Conservation (phyloP, 176 grass and related monocot genomes). For the Musa schizocarpa region DNA sequence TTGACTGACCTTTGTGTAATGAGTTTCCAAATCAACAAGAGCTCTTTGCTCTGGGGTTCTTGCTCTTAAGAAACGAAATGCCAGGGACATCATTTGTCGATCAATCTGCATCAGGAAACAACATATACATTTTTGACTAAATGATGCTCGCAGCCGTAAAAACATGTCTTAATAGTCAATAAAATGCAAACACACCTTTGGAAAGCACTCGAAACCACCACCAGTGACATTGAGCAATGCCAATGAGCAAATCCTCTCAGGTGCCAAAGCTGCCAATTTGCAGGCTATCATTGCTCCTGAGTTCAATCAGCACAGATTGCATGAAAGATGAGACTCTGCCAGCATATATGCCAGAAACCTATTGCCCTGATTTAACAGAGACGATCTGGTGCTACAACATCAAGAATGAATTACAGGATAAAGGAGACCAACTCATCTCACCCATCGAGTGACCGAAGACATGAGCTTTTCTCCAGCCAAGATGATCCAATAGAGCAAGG, state of each 20-base stretch:
- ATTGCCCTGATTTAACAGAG: no score
- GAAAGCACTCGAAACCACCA: constrained; percentile 62
- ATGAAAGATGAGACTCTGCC: no score
- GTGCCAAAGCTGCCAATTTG: constrained; percentile 52
- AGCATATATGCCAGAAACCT: background rate
- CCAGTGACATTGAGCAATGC: constrained; percentile 64
- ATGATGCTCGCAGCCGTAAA: background rate
- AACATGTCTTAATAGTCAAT: no score
- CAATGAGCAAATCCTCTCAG: constrained; percentile 43
- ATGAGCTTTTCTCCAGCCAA: constrained; percentile 54
- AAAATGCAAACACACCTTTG: constrained; percentile 33
- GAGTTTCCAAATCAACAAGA: constrained; percentile 60
- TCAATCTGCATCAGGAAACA: constrained; percentile 30
- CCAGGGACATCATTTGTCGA: constrained; percentile 47
- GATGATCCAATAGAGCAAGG: constrained; percentile 51
- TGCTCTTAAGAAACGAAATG: constrained; percentile 58
- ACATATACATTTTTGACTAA: background rate
- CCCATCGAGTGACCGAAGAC: constrained; percentile 76
- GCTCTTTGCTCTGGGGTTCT: constrained; percentile 70
- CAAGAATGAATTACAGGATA: no score
- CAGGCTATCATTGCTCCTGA: constrained; percentile 69
- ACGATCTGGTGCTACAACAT: no score
- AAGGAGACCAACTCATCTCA: constrained; percentile 9
- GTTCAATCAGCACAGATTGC: background rate
- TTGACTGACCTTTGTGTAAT: constrained; percentile 55